Percentiles rank a stretch among this genome's conserved stretches.
Evolutionary conservation across 1,284 basidiomycete species (phyloP).

Genomic region (Austroboletus novae-zelandiae): DNA sequence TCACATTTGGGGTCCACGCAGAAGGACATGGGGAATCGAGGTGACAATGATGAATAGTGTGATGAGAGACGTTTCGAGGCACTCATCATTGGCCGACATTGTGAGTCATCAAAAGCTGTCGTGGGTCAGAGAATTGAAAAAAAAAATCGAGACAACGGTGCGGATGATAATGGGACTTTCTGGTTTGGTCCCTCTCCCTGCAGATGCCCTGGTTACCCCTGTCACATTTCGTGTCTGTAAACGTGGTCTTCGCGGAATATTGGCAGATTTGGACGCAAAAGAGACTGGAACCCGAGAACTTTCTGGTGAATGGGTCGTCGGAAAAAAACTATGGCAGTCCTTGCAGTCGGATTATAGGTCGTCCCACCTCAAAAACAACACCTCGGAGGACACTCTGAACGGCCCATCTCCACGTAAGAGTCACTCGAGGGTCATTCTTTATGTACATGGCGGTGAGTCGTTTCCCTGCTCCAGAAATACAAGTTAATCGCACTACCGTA

Average conservation of each 20-base stretch:
- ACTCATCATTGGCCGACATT: constrained; percentile 86
- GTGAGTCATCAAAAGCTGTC: constrained; percentile 40
- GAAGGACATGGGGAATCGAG: constrained; percentile 86
- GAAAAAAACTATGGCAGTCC: constrained; percentile 85
- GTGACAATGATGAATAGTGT: constrained; percentile 83
- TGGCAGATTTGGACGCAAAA: constrained; percentile 70
- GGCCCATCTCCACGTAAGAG: constrained; percentile 28
- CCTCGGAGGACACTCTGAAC: constrained; percentile 14
- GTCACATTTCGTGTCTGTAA: constrained; percentile 86
- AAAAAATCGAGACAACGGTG: constrained; percentile 54
- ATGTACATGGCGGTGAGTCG: constrained; percentile 84
- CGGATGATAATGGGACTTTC: constrained; percentile 81
- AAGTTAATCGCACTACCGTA: constrained; percentile 27
- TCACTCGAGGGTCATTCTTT: constrained; percentile 85
- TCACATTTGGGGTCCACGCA: constrained; percentile 77
- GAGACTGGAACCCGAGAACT: constrained; percentile 79
- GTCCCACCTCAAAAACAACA: constrained; percentile 21
- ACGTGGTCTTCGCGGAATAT: constrained; percentile 73
- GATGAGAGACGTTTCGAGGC: constrained; percentile 82
- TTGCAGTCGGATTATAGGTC: constrained; percentile 83
- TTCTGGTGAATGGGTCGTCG: constrained; percentile 95
- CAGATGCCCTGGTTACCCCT: constrained; percentile 93
- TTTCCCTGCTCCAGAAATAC: background rate
- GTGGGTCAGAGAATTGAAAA: constrained; percentile 10
- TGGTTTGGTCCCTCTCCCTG: constrained; percentile 84